These are phyloP conservation scores for Paraphoma chrysanthemicola DNA, from an alignment of 2,329 filamentous ascomycete species.

Conservation along the genomic window DNA sequence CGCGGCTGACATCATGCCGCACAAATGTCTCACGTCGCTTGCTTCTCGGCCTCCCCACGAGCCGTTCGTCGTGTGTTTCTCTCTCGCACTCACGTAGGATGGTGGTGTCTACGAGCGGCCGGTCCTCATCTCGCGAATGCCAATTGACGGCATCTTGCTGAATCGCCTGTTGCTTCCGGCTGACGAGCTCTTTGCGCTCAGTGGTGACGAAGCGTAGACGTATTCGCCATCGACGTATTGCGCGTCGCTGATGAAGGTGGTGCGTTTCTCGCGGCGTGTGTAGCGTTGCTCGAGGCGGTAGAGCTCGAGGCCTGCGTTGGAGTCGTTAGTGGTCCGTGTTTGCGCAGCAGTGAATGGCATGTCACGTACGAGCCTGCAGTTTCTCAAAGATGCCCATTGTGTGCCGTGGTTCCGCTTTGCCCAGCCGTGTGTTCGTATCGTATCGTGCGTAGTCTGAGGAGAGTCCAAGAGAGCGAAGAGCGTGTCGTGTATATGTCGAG, in stretches of 20 bases:
- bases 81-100: not conserved
- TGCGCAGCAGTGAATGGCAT: not conserved
- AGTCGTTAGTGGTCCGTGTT: not conserved
- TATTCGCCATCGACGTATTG: constrained; percentile 97
- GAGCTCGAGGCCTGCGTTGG: constrained; percentile 74
- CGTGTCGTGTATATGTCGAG: not conserved
- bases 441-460: not conserved
- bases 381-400: constrained; percentile 50
- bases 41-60: not conserved
- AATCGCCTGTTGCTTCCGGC: constrained; percentile 37
- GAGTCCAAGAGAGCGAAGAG: not conserved
- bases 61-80: not conserved
- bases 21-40: constrained; percentile 7
- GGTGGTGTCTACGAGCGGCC: constrained; percentile 10
- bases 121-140: constrained; percentile 41
- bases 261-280: constrained; percentile 87
- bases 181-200: constrained; percentile 33
- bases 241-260: constrained; percentile 86
- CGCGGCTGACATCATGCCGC: not conserved
- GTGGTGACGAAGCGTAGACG: constrained; percentile 66
- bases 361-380: constrained; percentile 48
- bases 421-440: not conserved
- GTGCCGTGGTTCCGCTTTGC: constrained; percentile 3
- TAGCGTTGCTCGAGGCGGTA: constrained; percentile 96
- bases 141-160: constrained; percentile 43